Evolutionary conservation across 768 basidiomycete genomes (phyloP), one percentile per base, ranked within the genome.

Genomic region (Boletus rubroflammeus): DNA sequence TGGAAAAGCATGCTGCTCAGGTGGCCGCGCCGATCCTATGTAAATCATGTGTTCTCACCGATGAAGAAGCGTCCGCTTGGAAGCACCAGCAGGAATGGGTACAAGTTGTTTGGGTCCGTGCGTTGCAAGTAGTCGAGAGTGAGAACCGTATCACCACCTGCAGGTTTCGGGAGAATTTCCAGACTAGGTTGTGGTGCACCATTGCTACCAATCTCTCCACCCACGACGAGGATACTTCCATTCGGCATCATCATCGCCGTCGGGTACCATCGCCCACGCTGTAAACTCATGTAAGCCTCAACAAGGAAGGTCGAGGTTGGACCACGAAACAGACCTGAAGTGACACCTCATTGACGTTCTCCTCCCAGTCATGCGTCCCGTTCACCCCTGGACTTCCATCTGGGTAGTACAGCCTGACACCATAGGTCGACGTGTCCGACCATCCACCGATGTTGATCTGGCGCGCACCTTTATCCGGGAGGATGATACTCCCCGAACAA

Each of bases 71-170:
- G 77, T 2, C 81, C 81, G 42, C 83, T 84, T 0, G 90, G 88
- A 15, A 92, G 77, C 7, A 90, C 76, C 50, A 85, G 68, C 32
- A 91, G 70, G 75, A 88, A 91, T 0, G 90, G 89, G 62, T 92
- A 92, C 46, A 92, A 67, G 61, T 90, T 90, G 63, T 88, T 83
- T 1, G 90, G 90, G 62, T 91, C 85, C 5, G 90, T 90, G 26
- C 87, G 77, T 32, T 73, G 65, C 31, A 91, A 73, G 74, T 81
- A 90, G 55, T 86, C 83, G 50, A 90, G 76, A 47, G 81, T 74
- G 47, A 86, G 51, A 10, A 75, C 72, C 0, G 87, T 89, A 48
- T 76, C 73, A 17, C 85, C 88, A 2, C 88, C 89, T 0, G 65
- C 65, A 9, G 85, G 84, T 28, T 74, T 82, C 1, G 89, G 89